These are phyloP conservation scores for Globisporangium abappressorium DNA, from an alignment of 352 stramenopile genomes.

Conservation along the genomic window DNA sequence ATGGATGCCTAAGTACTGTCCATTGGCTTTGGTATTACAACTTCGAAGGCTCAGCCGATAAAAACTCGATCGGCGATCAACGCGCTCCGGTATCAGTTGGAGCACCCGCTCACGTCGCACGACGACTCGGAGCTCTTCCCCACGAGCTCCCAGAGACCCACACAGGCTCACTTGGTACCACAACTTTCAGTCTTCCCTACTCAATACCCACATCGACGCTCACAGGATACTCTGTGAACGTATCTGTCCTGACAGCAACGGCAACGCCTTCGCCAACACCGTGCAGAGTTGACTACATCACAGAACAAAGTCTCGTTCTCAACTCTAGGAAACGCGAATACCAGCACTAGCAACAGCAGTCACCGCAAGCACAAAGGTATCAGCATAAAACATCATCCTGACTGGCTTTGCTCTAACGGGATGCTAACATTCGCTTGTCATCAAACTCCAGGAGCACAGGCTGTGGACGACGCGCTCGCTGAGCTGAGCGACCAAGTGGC, in stretches of 20 bases:
- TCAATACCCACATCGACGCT: neutral
- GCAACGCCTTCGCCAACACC: conserved; percentile 36
- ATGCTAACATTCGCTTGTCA: neutral
- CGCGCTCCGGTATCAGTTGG: conserved; percentile 68
- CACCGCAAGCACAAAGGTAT: conserved; percentile 25
- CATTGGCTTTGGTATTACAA: conserved; percentile 7
- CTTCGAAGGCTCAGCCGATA: conserved; percentile 25
- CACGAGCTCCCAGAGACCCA: conserved; percentile 43
- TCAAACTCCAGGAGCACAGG: conserved; percentile 23
- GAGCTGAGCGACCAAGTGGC: conserved; percentile 56
- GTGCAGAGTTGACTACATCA: neutral
- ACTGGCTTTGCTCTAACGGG: neutral
- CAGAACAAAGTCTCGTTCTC: conserved; percentile 24
- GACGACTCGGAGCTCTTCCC: conserved; percentile 62
- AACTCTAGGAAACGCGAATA: conserved; percentile 11
- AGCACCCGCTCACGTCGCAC: conserved; percentile 77
- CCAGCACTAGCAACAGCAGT: conserved; percentile 17
- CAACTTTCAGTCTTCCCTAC: neutral
- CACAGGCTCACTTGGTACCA: conserved; percentile 47
- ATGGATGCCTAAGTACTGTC: neutral
- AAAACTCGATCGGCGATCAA: conserved; percentile 64
- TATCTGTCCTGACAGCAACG: conserved; percentile 31
- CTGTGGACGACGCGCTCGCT: conserved; percentile 58
- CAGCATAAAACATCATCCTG: neutral
- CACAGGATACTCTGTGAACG: neutral